Evolutionary conservation across 176 grass and related monocot species (phyloP).

Genomic region (Puccinellia tenuiflora): DNA sequence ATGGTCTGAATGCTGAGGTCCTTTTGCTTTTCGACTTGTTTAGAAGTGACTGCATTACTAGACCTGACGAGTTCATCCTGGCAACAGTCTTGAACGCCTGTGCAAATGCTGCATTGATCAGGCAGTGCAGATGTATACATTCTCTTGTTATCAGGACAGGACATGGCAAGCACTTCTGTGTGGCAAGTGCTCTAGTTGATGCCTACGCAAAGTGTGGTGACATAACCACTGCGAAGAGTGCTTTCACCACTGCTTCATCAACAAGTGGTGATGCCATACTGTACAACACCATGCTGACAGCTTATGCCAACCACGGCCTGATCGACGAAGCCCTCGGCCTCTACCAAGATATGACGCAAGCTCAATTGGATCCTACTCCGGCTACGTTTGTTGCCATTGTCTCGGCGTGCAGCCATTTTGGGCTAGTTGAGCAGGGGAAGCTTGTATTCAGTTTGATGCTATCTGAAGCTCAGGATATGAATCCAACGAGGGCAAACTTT

Average conservation of each 20-base stretch:
- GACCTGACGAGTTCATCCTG: conserved; percentile 52
- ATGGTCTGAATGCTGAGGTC: conserved; percentile 20
- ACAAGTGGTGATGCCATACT: conserved; percentile 28
- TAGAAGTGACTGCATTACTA: conserved; percentile 1
- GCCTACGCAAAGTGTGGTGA: conserved; percentile 62
- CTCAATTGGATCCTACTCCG: conserved; percentile 39
- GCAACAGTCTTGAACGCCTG: conserved; percentile 38
- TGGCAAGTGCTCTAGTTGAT: conserved; percentile 45
- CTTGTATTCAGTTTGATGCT: conserved; percentile 30
- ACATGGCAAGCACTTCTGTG: conserved; percentile 29
- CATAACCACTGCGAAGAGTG: conserved; percentile 24
- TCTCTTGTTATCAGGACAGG: conserved; percentile 42
- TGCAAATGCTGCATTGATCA: conserved; percentile 41
- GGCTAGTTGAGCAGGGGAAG: conserved; percentile 48
- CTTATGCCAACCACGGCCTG: conserved; percentile 54
- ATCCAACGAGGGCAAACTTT: conserved; percentile 35
- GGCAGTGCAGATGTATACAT: conserved; percentile 38
- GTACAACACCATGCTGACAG: conserved; percentile 61
- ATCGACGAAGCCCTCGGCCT: conserved; percentile 29
- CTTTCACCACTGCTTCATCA: conserved; percentile 22
- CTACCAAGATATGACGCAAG: conserved; percentile 31
- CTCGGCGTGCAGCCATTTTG: conserved; percentile 47
- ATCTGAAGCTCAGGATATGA: conserved; percentile 27
- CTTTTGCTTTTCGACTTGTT: conserved; percentile 37
- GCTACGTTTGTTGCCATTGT: conserved; percentile 50